Conservation (phyloP, 2,329 filamentous ascomycete species). For the Xylariaceae sp. region DNA sequence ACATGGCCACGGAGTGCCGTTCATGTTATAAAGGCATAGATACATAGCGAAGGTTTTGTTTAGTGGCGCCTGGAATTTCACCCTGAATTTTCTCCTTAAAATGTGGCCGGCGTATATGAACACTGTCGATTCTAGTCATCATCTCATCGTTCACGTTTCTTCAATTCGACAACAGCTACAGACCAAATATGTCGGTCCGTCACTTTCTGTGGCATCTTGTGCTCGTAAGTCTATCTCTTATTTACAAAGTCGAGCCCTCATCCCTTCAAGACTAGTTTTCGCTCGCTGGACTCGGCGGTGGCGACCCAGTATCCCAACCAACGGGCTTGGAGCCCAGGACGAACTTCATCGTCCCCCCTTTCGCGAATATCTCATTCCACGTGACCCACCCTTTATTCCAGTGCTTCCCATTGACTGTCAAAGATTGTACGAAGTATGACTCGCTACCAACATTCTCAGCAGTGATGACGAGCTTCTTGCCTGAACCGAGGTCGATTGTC, state of each 20-base stretch:
- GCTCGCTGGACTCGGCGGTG: constrained; percentile 55
- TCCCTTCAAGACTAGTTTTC: constrained; percentile 4
- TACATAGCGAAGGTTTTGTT: constrained; percentile 18
- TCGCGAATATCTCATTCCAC: constrained; percentile 61
- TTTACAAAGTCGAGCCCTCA: background rate
- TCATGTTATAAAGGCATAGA: constrained; percentile 12
- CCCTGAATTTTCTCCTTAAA: background rate
- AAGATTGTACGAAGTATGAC: constrained; percentile 57
- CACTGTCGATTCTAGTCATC: background rate
- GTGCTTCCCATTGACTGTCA: constrained; percentile 57
- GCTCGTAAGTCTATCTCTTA: background rate
- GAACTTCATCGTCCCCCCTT: constrained; percentile 60
- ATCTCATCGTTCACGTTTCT: background rate
- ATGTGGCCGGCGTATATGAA: background rate
- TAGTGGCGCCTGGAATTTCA: constrained; percentile 1
- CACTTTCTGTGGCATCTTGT: background rate
- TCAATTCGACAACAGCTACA: too few relatives aligned
- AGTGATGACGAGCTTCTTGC: constrained; percentile 51
- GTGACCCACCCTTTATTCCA: constrained; percentile 63
- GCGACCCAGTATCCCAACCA: constrained; percentile 54
- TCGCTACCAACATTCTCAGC: constrained; percentile 45
- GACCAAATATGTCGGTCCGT: too few relatives aligned
- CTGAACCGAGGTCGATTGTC: constrained; percentile 52
- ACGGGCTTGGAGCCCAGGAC: constrained; percentile 49
- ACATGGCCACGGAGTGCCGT: constrained; percentile 6